Conservation (phyloP, 2,329 filamentous ascomycete genomes). For the Orbilia ellipsospora region DNA sequence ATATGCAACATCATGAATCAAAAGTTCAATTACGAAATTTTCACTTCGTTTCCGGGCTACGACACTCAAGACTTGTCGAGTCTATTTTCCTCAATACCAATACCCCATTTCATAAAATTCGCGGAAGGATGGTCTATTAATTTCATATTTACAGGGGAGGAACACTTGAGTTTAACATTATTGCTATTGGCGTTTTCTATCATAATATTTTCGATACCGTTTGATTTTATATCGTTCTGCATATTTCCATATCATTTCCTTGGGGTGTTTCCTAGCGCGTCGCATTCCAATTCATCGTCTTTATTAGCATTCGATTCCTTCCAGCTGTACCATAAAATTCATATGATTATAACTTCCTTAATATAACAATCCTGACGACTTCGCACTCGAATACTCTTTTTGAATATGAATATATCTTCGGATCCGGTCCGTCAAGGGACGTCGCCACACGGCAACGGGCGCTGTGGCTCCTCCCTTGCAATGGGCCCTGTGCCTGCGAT, state of each 20-base stretch:
- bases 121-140: no score
- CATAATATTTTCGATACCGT: background rate
- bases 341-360: background rate
- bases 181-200: conserved; percentile 14
- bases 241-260: conserved; percentile 6
- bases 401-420: no score
- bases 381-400: no score
- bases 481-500: no score
- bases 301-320: background rate
- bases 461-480: conserved; percentile 27
- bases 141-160: background rate
- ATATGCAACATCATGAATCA: background rate
- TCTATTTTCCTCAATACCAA: background rate
- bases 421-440: conserved; percentile 3
- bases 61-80: background rate
- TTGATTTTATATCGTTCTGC: background rate
- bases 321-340: conserved; percentile 28
- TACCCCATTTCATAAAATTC: background rate
- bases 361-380: no score
- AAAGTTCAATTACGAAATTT: background rate
- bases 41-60: background rate
- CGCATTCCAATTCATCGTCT: background rate
- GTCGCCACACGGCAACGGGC: conserved; percentile 34
- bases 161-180: background rate
- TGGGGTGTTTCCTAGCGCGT: conserved; percentile 19